Base-by-base conservation (phyloP, 2,329 filamentous ascomycete species). In the Nakataea oryzae region DNA sequence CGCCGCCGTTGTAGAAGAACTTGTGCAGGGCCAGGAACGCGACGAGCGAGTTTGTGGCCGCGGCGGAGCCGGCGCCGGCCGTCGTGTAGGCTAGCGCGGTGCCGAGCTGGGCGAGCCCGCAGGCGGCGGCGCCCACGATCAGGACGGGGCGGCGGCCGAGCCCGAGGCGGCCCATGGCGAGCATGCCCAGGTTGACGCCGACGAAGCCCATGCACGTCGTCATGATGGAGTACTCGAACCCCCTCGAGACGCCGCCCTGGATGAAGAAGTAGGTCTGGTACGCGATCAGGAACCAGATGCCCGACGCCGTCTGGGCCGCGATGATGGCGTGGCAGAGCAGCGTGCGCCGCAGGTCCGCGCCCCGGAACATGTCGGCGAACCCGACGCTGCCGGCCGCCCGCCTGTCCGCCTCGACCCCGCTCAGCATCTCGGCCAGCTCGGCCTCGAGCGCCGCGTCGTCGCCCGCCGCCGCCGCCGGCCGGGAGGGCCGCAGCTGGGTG, bases 1-100 rank as follows among this genome's bases (percentile, higher is more conserved):
- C 74, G 56, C 75, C 75, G 0, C 70, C 70, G 50, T 56, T 70
- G 47, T 74, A 74, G 59, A 72, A 72, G 61, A 74, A 73, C 2
- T 65, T 69, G 58, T 73, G 73, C 9, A 75, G 60, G 0, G 69
- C 68, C 5, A 68, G 71, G 60, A 71, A 73, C 2, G 71, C 70
- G 8, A 75, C 64, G 1, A 74, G 67, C 11, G 70, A 68, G 41
- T 69, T 68, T 0, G 66, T 71, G 1, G 69, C 65, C 12, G 56
- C 68, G 8, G 59, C 63, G 3, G 66, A 69, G 1, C 66, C 68
- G 5, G 68, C 69, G 7, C 68, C 68, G 5, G 69, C 62, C 13
- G 54, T 64, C 4, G 71, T 70, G 68, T 70, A 74, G 1, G 69
- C 69, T 29, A 74, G 64, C 0, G 71, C 73, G 61, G 70, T 70